A percentile compares a stretch with the other conserved stretches of the same genome.
Conservation (phyloP, 257 asterid species). For the Linderniella brevidens region DNA sequence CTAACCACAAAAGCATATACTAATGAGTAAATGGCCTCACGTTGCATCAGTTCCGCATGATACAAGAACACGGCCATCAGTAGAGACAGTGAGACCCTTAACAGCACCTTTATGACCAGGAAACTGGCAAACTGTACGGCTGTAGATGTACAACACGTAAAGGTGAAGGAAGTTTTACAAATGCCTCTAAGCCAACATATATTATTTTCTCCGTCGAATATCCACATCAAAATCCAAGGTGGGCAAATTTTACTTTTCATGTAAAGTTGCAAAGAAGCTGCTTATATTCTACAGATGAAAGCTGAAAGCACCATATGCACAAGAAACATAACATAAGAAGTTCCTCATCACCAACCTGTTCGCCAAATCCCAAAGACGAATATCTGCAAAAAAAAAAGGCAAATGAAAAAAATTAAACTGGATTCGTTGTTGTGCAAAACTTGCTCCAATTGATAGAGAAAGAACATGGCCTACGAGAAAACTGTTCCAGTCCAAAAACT, state of each 20-base stretch:
- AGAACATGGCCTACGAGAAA: too few species aligned
- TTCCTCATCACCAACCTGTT: slow-evolving; percentile 32
- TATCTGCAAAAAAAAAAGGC: slow-evolving; percentile 44
- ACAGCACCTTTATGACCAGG: slow-evolving; percentile 97
- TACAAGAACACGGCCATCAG: slow-evolving; percentile 77
- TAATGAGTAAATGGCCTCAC: slow-evolving; percentile 38
- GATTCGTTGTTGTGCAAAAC: slow-evolving; percentile 7
- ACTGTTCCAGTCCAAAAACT: too few species aligned
- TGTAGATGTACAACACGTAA: slow-evolving; percentile 13
- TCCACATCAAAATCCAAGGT: too few species aligned
- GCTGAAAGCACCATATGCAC: background rate
- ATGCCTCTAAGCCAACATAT: too few species aligned
- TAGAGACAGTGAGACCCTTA: slow-evolving; percentile 66
- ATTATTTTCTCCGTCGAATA: too few species aligned
- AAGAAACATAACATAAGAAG: slow-evolving; percentile 6
- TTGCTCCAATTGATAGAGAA: slow-evolving; percentile 1
- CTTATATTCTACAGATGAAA: background rate
- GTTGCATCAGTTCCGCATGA: slow-evolving; percentile 95
- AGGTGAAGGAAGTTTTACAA: too few species aligned
- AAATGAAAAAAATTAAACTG: slow-evolving; percentile 7
- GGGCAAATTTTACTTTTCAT: too few species aligned
- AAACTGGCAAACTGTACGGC: slow-evolving; percentile 79
- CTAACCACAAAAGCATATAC: slow-evolving; percentile 8
- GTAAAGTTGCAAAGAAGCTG: too few species aligned
- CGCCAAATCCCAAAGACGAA: slow-evolving; percentile 95